phyloP scores from a whole-genome alignment of 768 basidiomycete genomes.

The Amanita fuliginea region DNA sequence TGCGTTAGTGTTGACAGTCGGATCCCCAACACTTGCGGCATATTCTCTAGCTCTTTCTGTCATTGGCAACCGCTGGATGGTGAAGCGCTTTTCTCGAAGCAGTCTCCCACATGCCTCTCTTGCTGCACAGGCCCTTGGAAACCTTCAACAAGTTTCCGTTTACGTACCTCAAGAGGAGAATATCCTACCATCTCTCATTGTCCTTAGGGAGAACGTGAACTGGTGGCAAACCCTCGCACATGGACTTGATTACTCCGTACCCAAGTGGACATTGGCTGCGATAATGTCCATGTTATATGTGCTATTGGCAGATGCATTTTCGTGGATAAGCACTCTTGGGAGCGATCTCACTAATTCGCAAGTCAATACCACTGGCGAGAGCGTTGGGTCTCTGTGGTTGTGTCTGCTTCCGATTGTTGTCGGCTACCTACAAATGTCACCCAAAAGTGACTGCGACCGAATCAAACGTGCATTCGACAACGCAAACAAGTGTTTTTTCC shows the following conservation, averaged over 20 bases:
- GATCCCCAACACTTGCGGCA: constrained; percentile 31
- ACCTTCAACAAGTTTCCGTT: constrained; percentile 32
- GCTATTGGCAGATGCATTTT: constrained; percentile 29
- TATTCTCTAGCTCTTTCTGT: constrained; percentile 33
- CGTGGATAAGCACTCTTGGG: constrained; percentile 15
- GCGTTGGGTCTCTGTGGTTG: constrained; percentile 22
- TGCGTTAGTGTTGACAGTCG: constrained; percentile 30
- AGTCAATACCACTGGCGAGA: constrained; percentile 21
- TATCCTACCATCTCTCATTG: constrained; percentile 28
- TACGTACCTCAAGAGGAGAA: constrained; percentile 15
- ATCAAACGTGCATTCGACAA: too few species aligned
- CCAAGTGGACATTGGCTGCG: constrained; percentile 27
- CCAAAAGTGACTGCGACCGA: too few species aligned
- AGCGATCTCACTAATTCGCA: constrained; percentile 4
- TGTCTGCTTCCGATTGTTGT: too few species aligned
- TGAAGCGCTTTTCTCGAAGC: constrained; percentile 17
- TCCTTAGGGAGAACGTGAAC: constrained; percentile 27
- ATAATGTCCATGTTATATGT: constrained; percentile 33
- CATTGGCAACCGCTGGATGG: constrained; percentile 31
- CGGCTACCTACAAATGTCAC: too few species aligned
- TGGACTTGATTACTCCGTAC: constrained; percentile 21
- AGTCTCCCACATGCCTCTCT: constrained; percentile 19
- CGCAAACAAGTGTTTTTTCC: too few species aligned
- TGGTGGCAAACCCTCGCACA: constrained; percentile 27
- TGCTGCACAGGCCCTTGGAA: constrained; percentile 23